Percentiles rank a stretch among this genome's conserved stretches.
Conservation (phyloP, 1,139 yeast species). For the Yamadazyma trypodendri region DNA sequence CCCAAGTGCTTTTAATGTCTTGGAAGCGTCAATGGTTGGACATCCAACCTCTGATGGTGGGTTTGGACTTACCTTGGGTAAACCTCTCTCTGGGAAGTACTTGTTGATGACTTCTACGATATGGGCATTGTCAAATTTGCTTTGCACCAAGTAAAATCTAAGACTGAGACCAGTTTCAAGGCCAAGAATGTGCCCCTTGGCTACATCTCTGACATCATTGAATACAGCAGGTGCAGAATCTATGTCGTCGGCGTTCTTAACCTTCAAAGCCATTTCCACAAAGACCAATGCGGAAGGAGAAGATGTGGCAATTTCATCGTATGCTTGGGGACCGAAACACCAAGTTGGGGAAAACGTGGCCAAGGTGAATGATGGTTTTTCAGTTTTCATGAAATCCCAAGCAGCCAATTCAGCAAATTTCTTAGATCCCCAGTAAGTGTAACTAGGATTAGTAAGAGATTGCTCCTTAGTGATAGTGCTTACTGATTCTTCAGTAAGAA, state of each 20-base stretch:
- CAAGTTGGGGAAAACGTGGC: constrained; percentile 47
- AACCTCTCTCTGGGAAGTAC: too few species aligned
- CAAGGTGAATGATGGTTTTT: constrained; percentile 39
- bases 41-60: too few species aligned
- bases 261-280: constrained; percentile 7
- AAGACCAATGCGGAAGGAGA: constrained; percentile 7
- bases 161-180: too few species aligned
- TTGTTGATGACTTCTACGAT: too few species aligned
- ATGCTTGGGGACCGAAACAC: constrained; percentile 46
- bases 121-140: too few species aligned
- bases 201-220: constrained; percentile 37
- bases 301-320: constrained; percentile 13
- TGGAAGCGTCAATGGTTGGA: too few species aligned
- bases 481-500: constrained; percentile 24
- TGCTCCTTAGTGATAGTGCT: constrained; percentile 22
- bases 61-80: too few species aligned
- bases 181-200: constrained; percentile 30
- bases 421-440: constrained; percentile 38
- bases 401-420: constrained; percentile 33
- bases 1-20: too few species aligned
- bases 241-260: constrained; percentile 13
- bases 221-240: constrained; percentile 4
- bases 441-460: too few species aligned
- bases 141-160: too few species aligned
- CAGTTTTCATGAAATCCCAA: constrained; percentile 26